These are phyloP conservation scores for Astraeus odoratus DNA, from an alignment of 768 basidiomycete genomes.

Conservation along the genomic window DNA sequence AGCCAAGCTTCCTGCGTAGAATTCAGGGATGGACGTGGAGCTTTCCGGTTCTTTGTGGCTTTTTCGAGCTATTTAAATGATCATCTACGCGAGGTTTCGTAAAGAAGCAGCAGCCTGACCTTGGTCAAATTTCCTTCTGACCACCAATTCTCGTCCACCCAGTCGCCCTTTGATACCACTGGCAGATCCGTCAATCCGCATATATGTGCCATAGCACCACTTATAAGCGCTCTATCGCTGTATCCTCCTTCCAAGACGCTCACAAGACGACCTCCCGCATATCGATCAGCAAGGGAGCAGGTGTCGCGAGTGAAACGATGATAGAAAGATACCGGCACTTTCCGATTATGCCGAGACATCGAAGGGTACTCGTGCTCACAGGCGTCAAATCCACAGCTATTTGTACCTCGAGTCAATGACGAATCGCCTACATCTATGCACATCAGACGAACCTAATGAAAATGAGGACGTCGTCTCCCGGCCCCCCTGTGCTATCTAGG, in stretches of 20 bases:
- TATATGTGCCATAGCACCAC: slow-evolving; percentile 79
- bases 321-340: slow-evolving; percentile 84
- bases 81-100: not conserved
- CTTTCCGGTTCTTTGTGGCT: slow-evolving; percentile 52
- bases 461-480: slow-evolving; percentile 65
- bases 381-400: slow-evolving; percentile 91
- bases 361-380: slow-evolving; percentile 84
- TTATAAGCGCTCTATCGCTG: slow-evolving; percentile 80
- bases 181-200: slow-evolving; percentile 48
- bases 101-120: slow-evolving; percentile 28
- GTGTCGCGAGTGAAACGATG: slow-evolving; percentile 74
- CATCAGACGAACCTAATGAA: slow-evolving; percentile 68
- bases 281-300: slow-evolving; percentile 52
- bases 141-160: slow-evolving; percentile 60
- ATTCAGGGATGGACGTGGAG: slow-evolving; percentile 32
- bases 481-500: slow-evolving; percentile 55
- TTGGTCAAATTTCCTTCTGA: slow-evolving; percentile 47
- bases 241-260: slow-evolving; percentile 96
- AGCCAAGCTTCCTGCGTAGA: slow-evolving; percentile 47
- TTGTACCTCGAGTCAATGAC: not conserved
- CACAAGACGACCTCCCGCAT: slow-evolving; percentile 64
- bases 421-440: not conserved
- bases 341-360: slow-evolving; percentile 91
- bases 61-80: slow-evolving; percentile 48
- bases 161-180: slow-evolving; percentile 1